Conservation (phyloP, 805 yeast species). For the Brettanomyces bruxellensis region DNA sequence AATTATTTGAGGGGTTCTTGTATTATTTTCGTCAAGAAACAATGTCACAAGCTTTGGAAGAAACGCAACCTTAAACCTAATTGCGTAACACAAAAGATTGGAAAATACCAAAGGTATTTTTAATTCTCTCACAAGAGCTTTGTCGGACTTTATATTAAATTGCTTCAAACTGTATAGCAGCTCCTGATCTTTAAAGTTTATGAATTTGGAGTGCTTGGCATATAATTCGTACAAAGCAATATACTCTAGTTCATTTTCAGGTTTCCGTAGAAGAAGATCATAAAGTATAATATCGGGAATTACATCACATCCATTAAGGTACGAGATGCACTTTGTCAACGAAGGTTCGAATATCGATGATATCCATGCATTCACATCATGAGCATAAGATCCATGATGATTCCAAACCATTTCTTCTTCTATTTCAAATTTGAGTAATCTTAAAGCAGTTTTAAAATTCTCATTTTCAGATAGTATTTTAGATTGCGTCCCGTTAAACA, state of each 20-base stretch:
- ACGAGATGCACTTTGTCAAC: constrained; percentile 9
- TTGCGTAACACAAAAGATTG: constrained; percentile 17
- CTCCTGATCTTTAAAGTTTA: constrained; percentile 20
- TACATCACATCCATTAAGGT: constrained; percentile 8
- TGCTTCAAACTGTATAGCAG: constrained; percentile 17
- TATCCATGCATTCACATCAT: constrained; percentile 17
- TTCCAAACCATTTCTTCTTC: constrained; percentile 14
- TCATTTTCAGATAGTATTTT: constrained; percentile 2
- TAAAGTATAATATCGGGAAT: constrained; percentile 21
- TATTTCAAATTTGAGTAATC: constrained; percentile 16
- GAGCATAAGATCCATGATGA: neutral
- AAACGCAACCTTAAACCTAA: constrained; percentile 13
- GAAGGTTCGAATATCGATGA: constrained; percentile 20
- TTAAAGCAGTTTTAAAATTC: constrained; percentile 6
- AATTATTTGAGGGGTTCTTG: constrained; percentile 7
- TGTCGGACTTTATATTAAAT: constrained; percentile 6
- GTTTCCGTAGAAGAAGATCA: constrained; percentile 20
- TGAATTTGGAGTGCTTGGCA: constrained; percentile 9
- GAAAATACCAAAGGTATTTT: constrained; percentile 20
- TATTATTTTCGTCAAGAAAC: constrained; percentile 9
- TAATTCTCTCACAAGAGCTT: neutral
- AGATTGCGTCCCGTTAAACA: neutral
- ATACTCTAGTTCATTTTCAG: constrained; percentile 18
- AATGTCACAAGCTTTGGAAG: constrained; percentile 14
- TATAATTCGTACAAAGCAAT: constrained; percentile 17